Conservation (phyloP, 768 basidiomycete genomes). For the Boletus coccyginus region DNA sequence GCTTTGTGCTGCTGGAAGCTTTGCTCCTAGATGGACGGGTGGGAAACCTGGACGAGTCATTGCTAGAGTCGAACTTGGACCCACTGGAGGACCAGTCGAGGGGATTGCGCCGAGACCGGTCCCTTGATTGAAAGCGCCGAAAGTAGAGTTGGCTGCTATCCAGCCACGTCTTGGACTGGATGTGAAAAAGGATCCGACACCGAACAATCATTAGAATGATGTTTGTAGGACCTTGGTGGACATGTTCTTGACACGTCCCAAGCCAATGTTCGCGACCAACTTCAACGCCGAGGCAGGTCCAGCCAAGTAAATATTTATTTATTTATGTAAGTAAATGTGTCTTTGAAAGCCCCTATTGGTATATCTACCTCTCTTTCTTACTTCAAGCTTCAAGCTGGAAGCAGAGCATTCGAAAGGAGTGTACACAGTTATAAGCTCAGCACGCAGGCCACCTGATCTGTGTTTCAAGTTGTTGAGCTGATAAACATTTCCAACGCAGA, state of each 20-base stretch:
- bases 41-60: background rate
- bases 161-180: constrained; percentile 17
- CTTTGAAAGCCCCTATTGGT: too few relatives aligned
- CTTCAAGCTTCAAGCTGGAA: too few relatives aligned
- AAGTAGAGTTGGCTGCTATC: constrained; percentile 18
- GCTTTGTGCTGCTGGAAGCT: background rate
- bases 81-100: constrained; percentile 2
- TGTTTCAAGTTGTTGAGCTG: too few relatives aligned
- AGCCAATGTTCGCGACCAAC: too few relatives aligned
- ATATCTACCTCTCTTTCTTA: too few relatives aligned
- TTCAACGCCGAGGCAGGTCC: too few relatives aligned
- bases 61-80: background rate
- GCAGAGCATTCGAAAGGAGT: too few relatives aligned
- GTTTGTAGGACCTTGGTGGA: background rate
- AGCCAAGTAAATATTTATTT: too few relatives aligned
- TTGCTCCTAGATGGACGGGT: background rate
- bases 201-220: constrained; percentile 20
- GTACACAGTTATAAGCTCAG: too few relatives aligned
- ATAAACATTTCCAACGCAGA: too few relatives aligned
- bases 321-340: too few relatives aligned
- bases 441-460: too few relatives aligned
- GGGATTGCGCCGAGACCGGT: background rate
- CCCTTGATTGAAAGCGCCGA: constrained; percentile 11
- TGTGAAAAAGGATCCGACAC: constrained; percentile 15
- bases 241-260: background rate